A percentile compares a stretch with the other conserved stretches of the same genome.
Conservation (phyloP, 768 basidiomycete species). For the Arthromyces matolae region DNA sequence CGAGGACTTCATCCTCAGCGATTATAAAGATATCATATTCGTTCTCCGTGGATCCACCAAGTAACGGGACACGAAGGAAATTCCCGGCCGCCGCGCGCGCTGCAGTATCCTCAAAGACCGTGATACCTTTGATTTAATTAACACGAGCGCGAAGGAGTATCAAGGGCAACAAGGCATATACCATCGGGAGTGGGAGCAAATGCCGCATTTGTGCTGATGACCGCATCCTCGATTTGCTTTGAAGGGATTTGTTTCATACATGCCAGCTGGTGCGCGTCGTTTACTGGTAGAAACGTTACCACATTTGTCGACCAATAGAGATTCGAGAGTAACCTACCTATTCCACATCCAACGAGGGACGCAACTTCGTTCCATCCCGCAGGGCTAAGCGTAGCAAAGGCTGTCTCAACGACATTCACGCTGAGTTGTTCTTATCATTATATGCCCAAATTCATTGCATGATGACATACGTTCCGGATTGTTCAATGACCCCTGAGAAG, state of each 20-base stretch:
- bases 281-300: constrained; percentile 6
- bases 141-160: neutral
- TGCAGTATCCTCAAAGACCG: constrained; percentile 27
- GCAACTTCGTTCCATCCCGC: constrained; percentile 17
- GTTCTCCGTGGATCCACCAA: neutral
- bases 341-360: constrained; percentile 30
- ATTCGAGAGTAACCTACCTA: constrained; percentile 16
- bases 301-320: neutral
- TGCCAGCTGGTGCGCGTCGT: constrained; percentile 25
- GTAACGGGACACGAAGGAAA: constrained; percentile 14
- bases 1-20: too few relatives aligned
- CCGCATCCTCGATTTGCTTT: constrained; percentile 25
- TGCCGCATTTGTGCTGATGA: constrained; percentile 19
- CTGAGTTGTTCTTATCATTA: neutral
- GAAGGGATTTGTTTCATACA: constrained; percentile 32
- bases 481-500: constrained; percentile 20
- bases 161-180: constrained; percentile 1
- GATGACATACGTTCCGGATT: neutral
- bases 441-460: neutral
- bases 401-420: neutral
- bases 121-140: constrained; percentile 26
- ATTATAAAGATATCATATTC: neutral
- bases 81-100: constrained; percentile 14
- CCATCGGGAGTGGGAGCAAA: constrained; percentile 32
- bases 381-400: neutral